Evolutionary conservation across 495 filamentous ascomycete species (phyloP).

Genomic region (Daldinia bambusicola): DNA sequence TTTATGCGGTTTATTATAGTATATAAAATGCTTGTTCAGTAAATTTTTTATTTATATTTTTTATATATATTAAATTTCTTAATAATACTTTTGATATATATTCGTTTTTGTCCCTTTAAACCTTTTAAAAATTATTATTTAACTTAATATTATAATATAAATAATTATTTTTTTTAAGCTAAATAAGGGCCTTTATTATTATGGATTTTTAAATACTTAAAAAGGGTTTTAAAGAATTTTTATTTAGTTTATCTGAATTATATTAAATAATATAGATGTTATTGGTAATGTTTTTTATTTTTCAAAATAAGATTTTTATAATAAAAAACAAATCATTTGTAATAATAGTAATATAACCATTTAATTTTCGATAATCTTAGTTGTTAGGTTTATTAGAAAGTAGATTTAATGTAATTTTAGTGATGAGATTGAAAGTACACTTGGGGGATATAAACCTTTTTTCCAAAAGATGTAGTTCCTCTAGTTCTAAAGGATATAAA

Average conservation of each 20-base stretch:
- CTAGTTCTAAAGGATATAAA: neutral
- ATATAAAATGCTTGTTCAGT: too few relatives aligned
- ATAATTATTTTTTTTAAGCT: neutral
- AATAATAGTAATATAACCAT: neutral
- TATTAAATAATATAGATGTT: neutral
- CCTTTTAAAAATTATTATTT: neutral
- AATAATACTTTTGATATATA: neutral
- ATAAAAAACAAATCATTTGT: neutral
- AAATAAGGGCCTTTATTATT: neutral
- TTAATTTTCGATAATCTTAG: neutral
- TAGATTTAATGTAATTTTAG: neutral
- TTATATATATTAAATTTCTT: neutral
- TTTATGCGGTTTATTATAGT: too few relatives aligned
- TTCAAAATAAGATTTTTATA: neutral
- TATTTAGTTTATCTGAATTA: neutral
- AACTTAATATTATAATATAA: neutral
- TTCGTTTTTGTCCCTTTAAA: neutral
- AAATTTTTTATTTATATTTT: neutral
- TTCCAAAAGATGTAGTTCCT: neutral
- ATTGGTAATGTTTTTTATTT: neutral
- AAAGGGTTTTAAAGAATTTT: neutral
- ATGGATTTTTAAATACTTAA: neutral
- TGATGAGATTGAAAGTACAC: neutral
- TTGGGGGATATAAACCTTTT: neutral
- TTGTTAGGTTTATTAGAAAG: neutral